Conservation (phyloP, 805 yeast genomes). For the Torulaspora quercuum region DNA sequence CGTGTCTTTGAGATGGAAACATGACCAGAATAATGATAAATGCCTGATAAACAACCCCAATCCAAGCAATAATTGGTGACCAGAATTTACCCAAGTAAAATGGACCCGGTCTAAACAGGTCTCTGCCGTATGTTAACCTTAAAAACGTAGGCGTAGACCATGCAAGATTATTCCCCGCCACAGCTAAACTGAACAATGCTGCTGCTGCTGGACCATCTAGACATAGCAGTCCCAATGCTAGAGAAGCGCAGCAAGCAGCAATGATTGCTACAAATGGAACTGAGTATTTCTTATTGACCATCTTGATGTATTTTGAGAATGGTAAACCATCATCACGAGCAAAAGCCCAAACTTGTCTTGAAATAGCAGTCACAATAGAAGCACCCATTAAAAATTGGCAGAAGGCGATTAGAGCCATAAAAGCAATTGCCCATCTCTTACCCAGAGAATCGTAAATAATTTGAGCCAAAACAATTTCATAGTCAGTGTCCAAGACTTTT, state of each 20-base stretch:
- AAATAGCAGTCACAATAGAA: conserved; percentile 57
- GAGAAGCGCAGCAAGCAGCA: conserved; percentile 38
- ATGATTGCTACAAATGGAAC: conserved; percentile 65
- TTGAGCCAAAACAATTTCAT: conserved; percentile 65
- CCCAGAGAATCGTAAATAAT: conserved; percentile 60
- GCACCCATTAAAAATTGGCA: conserved; percentile 68
- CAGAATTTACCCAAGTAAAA: conserved; percentile 54
- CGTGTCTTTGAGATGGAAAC: conserved; percentile 50
- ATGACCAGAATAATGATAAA: conserved; percentile 55
- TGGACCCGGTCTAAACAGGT: conserved; percentile 59
- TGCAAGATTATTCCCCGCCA: conserved; percentile 43
- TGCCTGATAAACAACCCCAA: conserved; percentile 47
- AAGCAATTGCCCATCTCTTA: conserved; percentile 60
- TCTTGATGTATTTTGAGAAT: conserved; percentile 51
- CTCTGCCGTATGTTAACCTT: conserved; percentile 44
- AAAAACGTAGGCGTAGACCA: conserved; percentile 42
- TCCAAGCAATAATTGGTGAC: conserved; percentile 44
- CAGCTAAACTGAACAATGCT: conserved; percentile 44
- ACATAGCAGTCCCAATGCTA: conserved; percentile 41
- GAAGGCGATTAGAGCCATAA: conserved; percentile 55
- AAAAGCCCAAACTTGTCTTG: conserved; percentile 72
- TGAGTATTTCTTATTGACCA: conserved; percentile 51
- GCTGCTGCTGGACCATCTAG: conserved; percentile 44
- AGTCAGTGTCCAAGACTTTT: conserved; percentile 41
- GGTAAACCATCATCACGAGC: conserved; percentile 77